Evolutionary conservation across 108 stramenopile genomes (phyloP).

Genomic region (Schizochytrium sp.): DNA sequence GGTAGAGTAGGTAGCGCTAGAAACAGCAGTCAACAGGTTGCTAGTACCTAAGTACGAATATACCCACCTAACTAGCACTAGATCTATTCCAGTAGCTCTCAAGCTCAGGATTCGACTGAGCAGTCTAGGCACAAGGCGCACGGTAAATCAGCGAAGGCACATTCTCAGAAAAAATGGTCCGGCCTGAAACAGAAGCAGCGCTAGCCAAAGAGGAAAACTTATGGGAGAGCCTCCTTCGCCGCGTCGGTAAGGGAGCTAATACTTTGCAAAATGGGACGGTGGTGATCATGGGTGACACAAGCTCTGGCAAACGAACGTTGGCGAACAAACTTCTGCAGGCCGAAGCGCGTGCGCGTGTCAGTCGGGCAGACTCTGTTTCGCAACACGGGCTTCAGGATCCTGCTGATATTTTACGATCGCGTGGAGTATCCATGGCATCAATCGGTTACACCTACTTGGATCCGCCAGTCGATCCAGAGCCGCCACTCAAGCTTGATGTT

Average conservation of each 20-base stretch:
- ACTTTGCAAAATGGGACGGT: not conserved
- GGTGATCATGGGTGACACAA: not conserved
- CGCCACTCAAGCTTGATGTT: constrained; percentile 7
- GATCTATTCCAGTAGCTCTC: no score
- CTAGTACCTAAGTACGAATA: no score
- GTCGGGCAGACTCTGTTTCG: not conserved
- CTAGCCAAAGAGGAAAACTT: not conserved
- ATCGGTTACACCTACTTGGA: constrained; percentile 45
- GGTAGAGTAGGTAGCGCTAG: no score
- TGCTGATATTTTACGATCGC: not conserved
- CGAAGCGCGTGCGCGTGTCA: not conserved
- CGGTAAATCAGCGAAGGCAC: no score
- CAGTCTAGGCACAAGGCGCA: no score
- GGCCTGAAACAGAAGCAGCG: not conserved
- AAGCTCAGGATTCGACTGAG: no score
- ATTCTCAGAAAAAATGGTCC: no score
- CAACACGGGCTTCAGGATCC: not conserved
- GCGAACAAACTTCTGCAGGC: not conserved
- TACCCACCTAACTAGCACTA: no score
- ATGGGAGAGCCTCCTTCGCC: constrained; percentile 41
- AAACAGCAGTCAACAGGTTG: no score
- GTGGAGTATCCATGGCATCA: not conserved
- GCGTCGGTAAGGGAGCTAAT: not conserved
- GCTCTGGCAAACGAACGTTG: constrained; percentile 32
- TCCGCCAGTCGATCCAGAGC: constrained; percentile 23